Percentiles rank a stretch among this genome's conserved stretches.
These are phyloP conservation scores for Closterium sp. DNA, from an alignment of 139 green algal genomes.

Conservation along the genomic window DNA sequence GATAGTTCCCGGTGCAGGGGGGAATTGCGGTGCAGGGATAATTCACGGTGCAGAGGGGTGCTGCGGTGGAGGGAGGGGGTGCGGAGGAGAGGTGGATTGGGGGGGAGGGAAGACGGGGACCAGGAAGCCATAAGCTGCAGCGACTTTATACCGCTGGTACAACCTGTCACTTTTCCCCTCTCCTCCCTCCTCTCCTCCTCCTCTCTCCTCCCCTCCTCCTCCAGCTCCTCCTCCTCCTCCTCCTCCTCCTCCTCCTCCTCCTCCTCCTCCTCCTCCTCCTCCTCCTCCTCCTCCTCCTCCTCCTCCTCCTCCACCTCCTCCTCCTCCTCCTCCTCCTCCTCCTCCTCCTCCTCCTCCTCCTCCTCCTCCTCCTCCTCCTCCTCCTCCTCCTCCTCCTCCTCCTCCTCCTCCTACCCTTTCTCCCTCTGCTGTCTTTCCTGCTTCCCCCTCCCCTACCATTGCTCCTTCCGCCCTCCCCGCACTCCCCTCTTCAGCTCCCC, in stretches of 20 bases:
- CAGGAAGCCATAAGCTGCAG: neutral
- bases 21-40: no score
- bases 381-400: neutral
- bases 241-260: no score
- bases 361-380: neutral
- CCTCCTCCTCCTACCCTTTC: neutral
- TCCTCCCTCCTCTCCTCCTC: neutral
- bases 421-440: neutral
- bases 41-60: no score
- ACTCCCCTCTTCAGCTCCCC: neutral
- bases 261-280: no score
- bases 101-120: neutral
- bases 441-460: neutral
- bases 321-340: neutral
- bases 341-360: neutral
- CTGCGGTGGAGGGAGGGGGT: no score
- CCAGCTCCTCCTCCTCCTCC: no score
- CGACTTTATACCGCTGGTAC: neutral
- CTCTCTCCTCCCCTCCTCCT: no score
- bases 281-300: no score
- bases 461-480: neutral
- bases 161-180: neutral
- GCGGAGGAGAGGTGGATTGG: neutral
- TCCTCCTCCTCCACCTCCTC: no score
- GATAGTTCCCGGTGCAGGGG: no score